Evolutionary conservation across 495 filamentous ascomycete genomes (phyloP), one percentile per base, ranked within the genome.

Genomic region (Poronia punctata): DNA sequence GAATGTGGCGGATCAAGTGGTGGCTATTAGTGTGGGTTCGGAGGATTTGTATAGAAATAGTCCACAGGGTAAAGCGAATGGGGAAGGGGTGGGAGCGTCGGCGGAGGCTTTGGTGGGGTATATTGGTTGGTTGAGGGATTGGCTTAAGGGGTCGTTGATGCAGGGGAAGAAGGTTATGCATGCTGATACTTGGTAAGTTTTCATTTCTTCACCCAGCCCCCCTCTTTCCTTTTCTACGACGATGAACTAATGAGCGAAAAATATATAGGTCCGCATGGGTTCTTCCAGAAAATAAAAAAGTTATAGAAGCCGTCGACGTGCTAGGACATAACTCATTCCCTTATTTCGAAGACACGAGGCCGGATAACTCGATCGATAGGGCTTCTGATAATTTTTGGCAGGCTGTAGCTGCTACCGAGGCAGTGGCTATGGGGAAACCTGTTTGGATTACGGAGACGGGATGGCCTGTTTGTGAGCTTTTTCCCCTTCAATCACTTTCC

Each of bases 401-500:
- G 27, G 69, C 76, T 31, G 67, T 76, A 10, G 52, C 60, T 26
- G 65, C 64, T 29, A 84, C 82, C 39, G 64, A 75, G 45, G 49
- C 53, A n/a, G 75, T 61, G 25, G 71, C 77, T 35, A 57, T 60
- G 17, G 71, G 67, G 39, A 86, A 85, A 67, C 70, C 74, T 9
- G 72, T 90, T 49, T 84, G 84, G 71, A 71, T 89, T 43, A 88
- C 84, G 23, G 85, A 90, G 70, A 87, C 84, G 22, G 85, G 85
- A 24, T 87, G 80, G 81, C 84, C 85, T 33, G 77, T 78, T 19
- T 67, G 61, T 53, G 82, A 84, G 32, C 51, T 57, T 9, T 62
- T 60, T 7, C 26, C 24, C 12, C 17, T 25, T 1, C 15, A 28
- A 4, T 38, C 10, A 14, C 6, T 19, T 11, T 12, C 9, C 16